Conservation (phyloP, 345 rosid genomes). For the Gossypium thurberi region DNA sequence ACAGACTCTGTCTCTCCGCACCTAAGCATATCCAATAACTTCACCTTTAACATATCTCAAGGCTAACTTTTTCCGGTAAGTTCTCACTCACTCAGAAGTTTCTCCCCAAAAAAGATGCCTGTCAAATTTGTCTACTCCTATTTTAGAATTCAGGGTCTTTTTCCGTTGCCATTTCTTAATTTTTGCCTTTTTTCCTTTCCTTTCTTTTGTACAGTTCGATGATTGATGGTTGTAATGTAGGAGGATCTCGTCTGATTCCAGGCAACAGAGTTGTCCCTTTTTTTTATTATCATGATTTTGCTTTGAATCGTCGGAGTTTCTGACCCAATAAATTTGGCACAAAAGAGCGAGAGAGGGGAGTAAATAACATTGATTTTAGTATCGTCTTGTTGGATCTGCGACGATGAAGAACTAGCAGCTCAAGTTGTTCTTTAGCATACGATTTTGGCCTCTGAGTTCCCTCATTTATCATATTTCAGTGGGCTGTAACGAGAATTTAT, state of each 20-base stretch:
- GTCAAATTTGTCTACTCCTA: background rate
- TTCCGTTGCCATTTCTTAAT: conserved; percentile 2
- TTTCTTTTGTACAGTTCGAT: conserved; percentile 10
- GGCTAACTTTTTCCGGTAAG: conserved; percentile 17
- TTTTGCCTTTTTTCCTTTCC: background rate
- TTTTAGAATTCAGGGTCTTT: background rate
- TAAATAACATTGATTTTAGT: conserved; percentile 16
- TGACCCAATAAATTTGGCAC: background rate
- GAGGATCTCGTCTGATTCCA: conserved; percentile 22
- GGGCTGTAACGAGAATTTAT: conserved; percentile 10
- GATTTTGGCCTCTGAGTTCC: conserved; percentile 13
- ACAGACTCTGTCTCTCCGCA: background rate
- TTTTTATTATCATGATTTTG: background rate
- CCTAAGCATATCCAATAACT: conserved; percentile 9
- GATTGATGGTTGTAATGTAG: conserved; percentile 10
- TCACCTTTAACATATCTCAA: background rate
- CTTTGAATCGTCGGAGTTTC: conserved; percentile 14
- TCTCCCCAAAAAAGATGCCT: background rate
- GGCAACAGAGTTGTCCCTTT: background rate
- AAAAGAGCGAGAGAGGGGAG: background rate
- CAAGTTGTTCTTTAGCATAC: background rate
- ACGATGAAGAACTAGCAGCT: conserved; percentile 25
- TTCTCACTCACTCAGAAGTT: background rate
- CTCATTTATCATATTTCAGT: conserved; percentile 13
- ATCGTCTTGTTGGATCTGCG: conserved; percentile 25